Percentiles rank a stretch among this genome's conserved stretches.
These are phyloP conservation scores for Mortierella hygrophila DNA, from an alignment of 192 early-diverging fungal species.

Conservation along the genomic window DNA sequence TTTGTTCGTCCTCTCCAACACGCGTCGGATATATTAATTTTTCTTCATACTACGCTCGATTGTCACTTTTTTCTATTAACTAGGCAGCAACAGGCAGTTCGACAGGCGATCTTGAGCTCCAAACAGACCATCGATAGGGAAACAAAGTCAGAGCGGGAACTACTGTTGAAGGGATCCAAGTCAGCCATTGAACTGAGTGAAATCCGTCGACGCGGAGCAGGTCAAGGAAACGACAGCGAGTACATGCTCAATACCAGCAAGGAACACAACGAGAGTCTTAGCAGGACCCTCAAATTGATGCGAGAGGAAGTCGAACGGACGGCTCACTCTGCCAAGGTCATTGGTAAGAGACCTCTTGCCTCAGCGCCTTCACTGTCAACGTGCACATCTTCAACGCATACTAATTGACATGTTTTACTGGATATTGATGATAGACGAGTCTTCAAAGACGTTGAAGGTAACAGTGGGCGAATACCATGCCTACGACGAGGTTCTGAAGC, in stretches of 20 bases:
- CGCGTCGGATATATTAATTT: background rate
- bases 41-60: background rate
- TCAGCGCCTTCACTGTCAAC: background rate
- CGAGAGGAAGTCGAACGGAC: conserved; percentile 76
- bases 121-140: conserved; percentile 64
- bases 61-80: background rate
- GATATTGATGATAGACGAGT: conserved; percentile 62
- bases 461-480: conserved; percentile 70
- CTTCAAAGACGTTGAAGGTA: conserved; percentile 62
- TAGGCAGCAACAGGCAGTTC: conserved; percentile 64
- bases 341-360: conserved; percentile 57
- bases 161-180: conserved; percentile 46
- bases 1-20: background rate
- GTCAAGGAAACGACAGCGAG: conserved; percentile 56
- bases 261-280: conserved; percentile 71
- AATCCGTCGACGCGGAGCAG: conserved; percentile 56
- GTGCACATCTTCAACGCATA: background rate
- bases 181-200: conserved; percentile 53
- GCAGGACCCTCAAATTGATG: conserved; percentile 72
- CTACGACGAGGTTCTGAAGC: conserved; percentile 63
- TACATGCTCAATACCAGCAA: conserved; percentile 62
- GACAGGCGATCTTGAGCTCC: conserved; percentile 64
- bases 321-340: conserved; percentile 61
- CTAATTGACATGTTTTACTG: conserved; percentile 7
- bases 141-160: conserved; percentile 59